Evolutionary conservation across 2,329 filamentous ascomycete genomes (phyloP), one percentile per base, ranked within the genome.

Genomic region (Cercospora zeae-maydis): DNA sequence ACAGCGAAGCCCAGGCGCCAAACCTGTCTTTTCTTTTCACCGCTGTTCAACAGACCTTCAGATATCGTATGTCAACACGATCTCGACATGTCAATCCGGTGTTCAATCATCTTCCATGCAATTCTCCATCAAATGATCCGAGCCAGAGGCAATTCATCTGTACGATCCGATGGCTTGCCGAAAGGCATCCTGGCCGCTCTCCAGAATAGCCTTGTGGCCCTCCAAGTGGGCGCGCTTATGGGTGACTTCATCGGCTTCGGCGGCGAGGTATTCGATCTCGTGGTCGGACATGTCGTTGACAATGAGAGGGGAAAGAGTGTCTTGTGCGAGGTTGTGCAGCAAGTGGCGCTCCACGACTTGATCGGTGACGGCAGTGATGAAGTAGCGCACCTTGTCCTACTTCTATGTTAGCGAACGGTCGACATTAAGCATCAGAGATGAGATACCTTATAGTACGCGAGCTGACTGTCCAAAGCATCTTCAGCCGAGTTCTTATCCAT

Each of bases 341-440:
- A 79, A 63, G 63, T 75, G 68, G 11, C 77, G 75, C 67, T 80
- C 77, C 51, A 79, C 69, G 24, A 77, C 73, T n/a, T 75, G 70
- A 31, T 75, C 75, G 31, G 72, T 69, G 31, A 79, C 67, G 16
- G 63, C 69, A 36, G 69, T 66, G 63, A 76, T 63, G 69, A 78
- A 79, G 61, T 72, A 75, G 61, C 74, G 75, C 24, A 76, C 57
- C 60, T 76, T 71, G 45, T 75, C 74, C 68, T 76, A 54, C 16
- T 11, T 24, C 7, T 19, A 47, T 34, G 49, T 58, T 21, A 62
- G 45, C 52, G 13, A 27, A 13, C n/a, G 13, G 19, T 9, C 10
- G 8, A 1, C 3, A 10, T 45, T 11, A 19, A 11, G 5, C 13
- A 14, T 11, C 3, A 21, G 14, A 19, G 27, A 47, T 16, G 27